Percentiles rank a stretch among this genome's conserved stretches.
phyloP scores from a whole-genome alignment of 345 rosid species.

The Lepidium aucheri region DNA sequence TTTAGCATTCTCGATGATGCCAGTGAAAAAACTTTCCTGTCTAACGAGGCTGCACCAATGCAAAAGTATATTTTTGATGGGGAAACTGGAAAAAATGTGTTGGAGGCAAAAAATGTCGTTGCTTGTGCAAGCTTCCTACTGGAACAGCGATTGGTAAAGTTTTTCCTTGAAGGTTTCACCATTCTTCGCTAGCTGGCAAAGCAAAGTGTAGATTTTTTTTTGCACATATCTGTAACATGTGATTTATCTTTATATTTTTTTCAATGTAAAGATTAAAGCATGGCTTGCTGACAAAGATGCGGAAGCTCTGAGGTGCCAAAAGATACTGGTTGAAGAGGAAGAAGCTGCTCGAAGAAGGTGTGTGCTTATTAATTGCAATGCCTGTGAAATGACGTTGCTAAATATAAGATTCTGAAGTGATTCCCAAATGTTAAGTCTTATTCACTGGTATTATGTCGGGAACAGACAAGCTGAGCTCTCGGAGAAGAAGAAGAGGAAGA shows the following conservation, averaged over 20 bases:
- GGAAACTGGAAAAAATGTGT: conserved; percentile 67
- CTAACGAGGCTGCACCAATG: conserved; percentile 57
- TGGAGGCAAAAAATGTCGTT: conserved; percentile 77
- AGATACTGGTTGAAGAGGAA: conserved; percentile 89
- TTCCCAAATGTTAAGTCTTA: neutral
- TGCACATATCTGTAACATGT: neutral
- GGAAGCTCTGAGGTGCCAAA: conserved; percentile 90
- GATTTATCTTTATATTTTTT: neutral
- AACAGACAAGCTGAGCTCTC: conserved; percentile 67
- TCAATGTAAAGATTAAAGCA: conserved; percentile 50
- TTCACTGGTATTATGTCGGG: conserved; percentile 6
- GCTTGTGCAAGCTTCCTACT: conserved; percentile 78
- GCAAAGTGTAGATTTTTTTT: neutral
- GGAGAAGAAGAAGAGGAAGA: conserved; percentile 79
- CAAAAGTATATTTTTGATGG: conserved; percentile 91
- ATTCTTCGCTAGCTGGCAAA: conserved; percentile 4
- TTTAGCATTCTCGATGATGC: conserved; percentile 89
- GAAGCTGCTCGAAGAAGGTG: conserved; percentile 94
- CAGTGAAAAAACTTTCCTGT: conserved; percentile 84
- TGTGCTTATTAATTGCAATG: conserved; percentile 5
- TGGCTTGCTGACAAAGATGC: conserved; percentile 97
- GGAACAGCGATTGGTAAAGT: conserved; percentile 79
- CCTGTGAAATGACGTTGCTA: neutral
- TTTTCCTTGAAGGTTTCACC: conserved; percentile 3
- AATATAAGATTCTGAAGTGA: neutral